Percentiles rank a stretch among this genome's conserved stretches.
phyloP scores from a whole-genome alignment of 2,329 filamentous ascomycete species.

The Beauveria varroae region DNA sequence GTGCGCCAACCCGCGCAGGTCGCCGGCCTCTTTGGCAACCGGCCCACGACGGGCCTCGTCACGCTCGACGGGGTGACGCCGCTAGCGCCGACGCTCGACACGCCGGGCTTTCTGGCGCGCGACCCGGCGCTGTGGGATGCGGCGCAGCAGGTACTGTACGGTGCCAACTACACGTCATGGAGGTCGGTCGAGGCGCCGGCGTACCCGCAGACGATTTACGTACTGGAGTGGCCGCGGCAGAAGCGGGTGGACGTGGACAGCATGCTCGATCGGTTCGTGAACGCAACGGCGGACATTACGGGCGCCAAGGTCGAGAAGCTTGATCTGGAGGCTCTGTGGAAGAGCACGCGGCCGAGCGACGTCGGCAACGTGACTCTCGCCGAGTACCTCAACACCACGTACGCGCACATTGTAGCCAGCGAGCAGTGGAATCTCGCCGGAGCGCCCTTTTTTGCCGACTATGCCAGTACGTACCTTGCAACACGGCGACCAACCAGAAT shows the following conservation, averaged over 20 bases:
- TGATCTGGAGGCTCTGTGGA: conserved; percentile 4
- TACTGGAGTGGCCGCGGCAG: not conserved
- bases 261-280: not conserved
- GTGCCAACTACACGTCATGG: not conserved
- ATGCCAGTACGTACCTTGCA: not conserved
- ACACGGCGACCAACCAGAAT: not conserved
- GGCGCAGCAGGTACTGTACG: conserved; percentile 3
- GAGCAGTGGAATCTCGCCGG: conserved; percentile 6
- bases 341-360: not conserved
- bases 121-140: conserved; percentile 12
- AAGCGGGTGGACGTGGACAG: not conserved
- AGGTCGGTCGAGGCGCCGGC: not conserved
- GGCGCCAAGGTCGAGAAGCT: not conserved
- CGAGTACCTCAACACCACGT: conserved; percentile 4
- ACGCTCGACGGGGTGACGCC: conserved; percentile 12
- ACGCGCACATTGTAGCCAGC: not conserved
- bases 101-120: conserved; percentile 12
- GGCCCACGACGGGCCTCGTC: conserved; percentile 12
- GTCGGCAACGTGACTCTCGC: not conserved
- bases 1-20: conserved; percentile 13
- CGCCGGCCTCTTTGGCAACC: conserved; percentile 13
- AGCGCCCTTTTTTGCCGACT: conserved; percentile 10
- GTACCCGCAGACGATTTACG: conserved; percentile 4
- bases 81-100: conserved; percentile 12
- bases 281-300: not conserved